Conservation (phyloP, 1,284 basidiomycete genomes). For the Irpex sp. region DNA sequence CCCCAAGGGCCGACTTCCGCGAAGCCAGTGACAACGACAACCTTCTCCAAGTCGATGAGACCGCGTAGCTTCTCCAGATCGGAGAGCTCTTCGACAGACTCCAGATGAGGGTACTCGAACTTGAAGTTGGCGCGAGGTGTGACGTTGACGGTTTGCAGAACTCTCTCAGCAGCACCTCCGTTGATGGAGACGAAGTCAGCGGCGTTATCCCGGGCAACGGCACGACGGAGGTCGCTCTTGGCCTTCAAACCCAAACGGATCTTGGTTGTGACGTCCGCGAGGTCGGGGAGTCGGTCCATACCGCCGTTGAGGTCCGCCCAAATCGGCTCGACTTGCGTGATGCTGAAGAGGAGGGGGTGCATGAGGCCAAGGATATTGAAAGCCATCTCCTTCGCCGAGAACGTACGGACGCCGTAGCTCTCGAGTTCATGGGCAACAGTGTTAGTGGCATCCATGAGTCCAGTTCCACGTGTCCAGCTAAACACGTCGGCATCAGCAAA, state of each 20-base stretch:
- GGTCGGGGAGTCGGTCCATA: conserved; percentile 94
- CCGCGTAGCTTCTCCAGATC: conserved; percentile 80
- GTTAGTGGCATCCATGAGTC: conserved; percentile 95
- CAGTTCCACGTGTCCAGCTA: conserved; percentile 97
- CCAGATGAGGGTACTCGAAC: conserved; percentile 87
- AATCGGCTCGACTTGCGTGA: conserved; percentile 99
- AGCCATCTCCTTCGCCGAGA: conserved; percentile 99
- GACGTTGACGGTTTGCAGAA: conserved; percentile 90
- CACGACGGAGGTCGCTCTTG: conserved; percentile 89
- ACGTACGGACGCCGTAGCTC: conserved; percentile 91
- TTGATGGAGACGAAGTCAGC: conserved; percentile 93
- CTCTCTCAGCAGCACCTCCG: conserved; percentile 89
- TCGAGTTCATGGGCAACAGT: conserved; percentile 94
- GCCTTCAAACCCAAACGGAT: conserved; percentile 78
- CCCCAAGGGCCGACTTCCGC: conserved; percentile 99
- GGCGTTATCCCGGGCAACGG: conserved; percentile 90
- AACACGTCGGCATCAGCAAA: conserved; percentile 14
- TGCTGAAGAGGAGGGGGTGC: conserved; percentile 99
- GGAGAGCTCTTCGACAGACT: conserved; percentile 60
- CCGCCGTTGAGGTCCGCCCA: conserved; percentile 98
- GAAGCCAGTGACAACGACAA: conserved; percentile 91
- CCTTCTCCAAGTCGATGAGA: conserved; percentile 92
- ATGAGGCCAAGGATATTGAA: conserved; percentile 99
- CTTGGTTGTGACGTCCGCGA: conserved; percentile 87
- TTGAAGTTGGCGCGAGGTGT: conserved; percentile 97